Conservation (phyloP, 75 land plant genomes). For the Adiantum capillusveneris region DNA sequence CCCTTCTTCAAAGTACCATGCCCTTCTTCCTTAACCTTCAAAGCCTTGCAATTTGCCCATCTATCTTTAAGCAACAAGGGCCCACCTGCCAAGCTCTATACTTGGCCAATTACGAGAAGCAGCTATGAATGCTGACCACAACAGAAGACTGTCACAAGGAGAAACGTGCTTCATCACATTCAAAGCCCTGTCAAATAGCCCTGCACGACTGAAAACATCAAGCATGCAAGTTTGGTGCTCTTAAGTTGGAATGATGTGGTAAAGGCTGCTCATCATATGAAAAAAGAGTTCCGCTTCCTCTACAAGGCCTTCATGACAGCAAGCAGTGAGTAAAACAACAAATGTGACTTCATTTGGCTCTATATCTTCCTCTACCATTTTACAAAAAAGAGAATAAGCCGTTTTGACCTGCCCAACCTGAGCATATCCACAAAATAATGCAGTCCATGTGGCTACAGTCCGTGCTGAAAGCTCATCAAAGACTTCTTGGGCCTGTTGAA, state of each 20-base stretch:
- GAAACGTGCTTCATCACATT: constrained; percentile 30
- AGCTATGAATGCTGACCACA: too few relatives aligned
- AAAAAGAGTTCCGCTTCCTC: constrained; percentile 38
- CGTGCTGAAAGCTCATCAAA: constrained; percentile 27
- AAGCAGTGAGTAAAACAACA: constrained; percentile 31
- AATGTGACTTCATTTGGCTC: constrained; percentile 52
- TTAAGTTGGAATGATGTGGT: constrained; percentile 17
- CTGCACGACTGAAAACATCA: constrained; percentile 34
- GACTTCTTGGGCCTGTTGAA: constrained; percentile 28
- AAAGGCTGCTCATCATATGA: constrained; percentile 20
- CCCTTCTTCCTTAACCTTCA: too few relatives aligned
- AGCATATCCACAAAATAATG: constrained; percentile 38
- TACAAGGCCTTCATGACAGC: constrained; percentile 45
- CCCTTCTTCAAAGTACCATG: too few relatives aligned
- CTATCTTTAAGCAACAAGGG: too few relatives aligned
- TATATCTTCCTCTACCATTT: constrained; percentile 30
- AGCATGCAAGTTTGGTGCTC: constrained; percentile 38
- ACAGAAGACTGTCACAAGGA: not conserved
- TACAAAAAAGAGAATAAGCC: constrained; percentile 30
- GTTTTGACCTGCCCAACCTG: constrained; percentile 21
- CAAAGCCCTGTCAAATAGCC: constrained; percentile 27
- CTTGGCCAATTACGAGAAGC: too few relatives aligned
- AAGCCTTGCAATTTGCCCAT: too few relatives aligned
- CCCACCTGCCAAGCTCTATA: too few relatives aligned
- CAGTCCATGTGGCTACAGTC: constrained; percentile 37